phyloP scores from a whole-genome alignment of 306 rosid species.

The Coriaria nepalensis region DNA sequence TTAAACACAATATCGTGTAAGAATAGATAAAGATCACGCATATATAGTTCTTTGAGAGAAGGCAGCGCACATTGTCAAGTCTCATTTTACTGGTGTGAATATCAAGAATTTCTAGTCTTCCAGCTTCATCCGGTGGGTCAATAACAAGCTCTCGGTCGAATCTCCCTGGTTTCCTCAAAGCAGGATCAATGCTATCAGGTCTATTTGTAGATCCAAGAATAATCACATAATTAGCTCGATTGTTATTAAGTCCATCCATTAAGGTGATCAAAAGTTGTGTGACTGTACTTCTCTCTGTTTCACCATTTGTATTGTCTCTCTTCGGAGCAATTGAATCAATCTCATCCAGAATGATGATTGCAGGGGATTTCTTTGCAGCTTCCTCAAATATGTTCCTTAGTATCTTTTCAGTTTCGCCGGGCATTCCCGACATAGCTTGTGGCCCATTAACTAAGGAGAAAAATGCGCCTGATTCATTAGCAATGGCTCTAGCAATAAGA shows the following conservation, averaged over 20 bases:
- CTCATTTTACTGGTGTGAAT: too few species aligned
- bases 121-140: constrained; percentile 62
- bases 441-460: too few species aligned
- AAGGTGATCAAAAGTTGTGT: constrained; percentile 50
- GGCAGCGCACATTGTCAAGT: too few species aligned
- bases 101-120: too few species aligned
- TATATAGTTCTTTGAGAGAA: too few species aligned
- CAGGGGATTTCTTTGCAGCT: constrained; percentile 18
- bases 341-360: constrained; percentile 94
- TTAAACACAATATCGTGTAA: too few species aligned
- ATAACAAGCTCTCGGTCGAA: constrained; percentile 91
- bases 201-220: constrained; percentile 93
- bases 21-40: too few species aligned
- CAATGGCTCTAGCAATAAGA: constrained; percentile 97
- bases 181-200: constrained; percentile 93
- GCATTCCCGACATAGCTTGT: too few species aligned
- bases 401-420: too few species aligned
- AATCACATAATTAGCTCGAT: constrained; percentile 93
- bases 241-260: constrained; percentile 79
- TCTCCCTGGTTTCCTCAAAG: constrained; percentile 89
- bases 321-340: constrained; percentile 95
- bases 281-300: constrained; percentile 92
- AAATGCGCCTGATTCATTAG: constrained; percentile 47
- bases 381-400: too few species aligned
- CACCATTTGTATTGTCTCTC: constrained; percentile 32